Evolutionary conservation across 2,329 filamentous ascomycete species (phyloP), one percentile per base, ranked within the genome.

Genomic region (Aspergillus japonicus): DNA sequence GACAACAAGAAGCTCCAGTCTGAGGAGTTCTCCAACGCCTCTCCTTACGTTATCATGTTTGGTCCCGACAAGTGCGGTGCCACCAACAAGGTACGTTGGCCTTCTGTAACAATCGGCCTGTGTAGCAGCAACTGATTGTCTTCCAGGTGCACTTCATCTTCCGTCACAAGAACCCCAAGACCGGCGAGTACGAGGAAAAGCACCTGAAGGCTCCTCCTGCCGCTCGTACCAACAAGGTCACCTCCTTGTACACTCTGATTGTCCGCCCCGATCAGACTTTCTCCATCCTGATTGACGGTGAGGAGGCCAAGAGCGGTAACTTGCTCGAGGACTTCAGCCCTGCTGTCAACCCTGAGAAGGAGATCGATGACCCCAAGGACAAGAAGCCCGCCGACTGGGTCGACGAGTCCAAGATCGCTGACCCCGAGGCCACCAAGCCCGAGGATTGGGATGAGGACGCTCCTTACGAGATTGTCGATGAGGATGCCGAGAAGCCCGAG

Each of bases 151-250:
- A 89, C 80, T 96, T 99, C 83, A 99, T 99, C 80, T 96, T 99
- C 88, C 95, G 96, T 82, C 95, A 99, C 90, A 99, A 98, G 91
- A 99, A 98, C 87, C 95, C 95, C 76, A 97, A 96, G 90, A 97
- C 92, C 50, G 94, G 94, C 83, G 92, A 97, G 81, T 99, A 99
- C 74, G 94, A 99, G 86, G 95, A 99, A 90, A 99, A 99, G 89
- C 95, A 99, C 82, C 86, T 99, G 66, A 87, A 86, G 76, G 85
- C 85, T 71, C 89, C 94, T 66, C 93, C 95, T 63, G 85, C 89
- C 61, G 93, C 93, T 75, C 90, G 89, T 77, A 95, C 96, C 73
- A 85, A 88, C 82, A 98, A 97, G 88, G 89, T 91, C 65, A 90
- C 91, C 64, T 89, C 94, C 78, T 89, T 99, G 64, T 99, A 99